A percentile compares a stretch with the other conserved stretches of the same genome.
Evolutionary conservation across 2,329 filamentous ascomycete genomes (phyloP).

Genomic region (Xylariaceae sp.): DNA sequence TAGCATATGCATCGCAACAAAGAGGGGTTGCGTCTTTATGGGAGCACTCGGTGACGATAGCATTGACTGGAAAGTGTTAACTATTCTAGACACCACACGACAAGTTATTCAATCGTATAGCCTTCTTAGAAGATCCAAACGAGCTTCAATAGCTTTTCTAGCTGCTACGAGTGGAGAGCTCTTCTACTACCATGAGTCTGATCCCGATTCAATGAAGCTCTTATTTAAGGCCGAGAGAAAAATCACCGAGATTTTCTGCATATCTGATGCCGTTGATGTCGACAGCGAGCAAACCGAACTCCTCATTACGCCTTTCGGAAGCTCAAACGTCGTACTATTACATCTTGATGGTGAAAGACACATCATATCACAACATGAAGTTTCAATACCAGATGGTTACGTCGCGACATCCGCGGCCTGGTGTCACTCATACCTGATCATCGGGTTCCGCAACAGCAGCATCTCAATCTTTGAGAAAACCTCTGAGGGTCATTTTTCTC

Average conservation of each 20-base stretch:
- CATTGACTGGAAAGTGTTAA: slow-evolving; percentile 42
- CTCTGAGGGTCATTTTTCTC: slow-evolving; percentile 26
- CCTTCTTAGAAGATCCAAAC: slow-evolving; percentile 39
- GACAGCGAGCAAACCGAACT: slow-evolving; percentile 27
- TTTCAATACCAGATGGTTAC: slow-evolving; percentile 46
- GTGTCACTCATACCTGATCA: slow-evolving; percentile 40
- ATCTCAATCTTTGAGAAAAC: slow-evolving; percentile 36
- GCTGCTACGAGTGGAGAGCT: slow-evolving; percentile 48
- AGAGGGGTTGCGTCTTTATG: slow-evolving; percentile 55
- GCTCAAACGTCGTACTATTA: slow-evolving; percentile 41
- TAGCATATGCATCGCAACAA: slow-evolving; percentile 54
- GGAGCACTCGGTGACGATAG: slow-evolving; percentile 34
- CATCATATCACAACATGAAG: slow-evolving; percentile 27
- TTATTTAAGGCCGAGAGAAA: slow-evolving; percentile 43
- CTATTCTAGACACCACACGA: slow-evolving; percentile 31
- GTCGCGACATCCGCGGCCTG: slow-evolving; percentile 45
- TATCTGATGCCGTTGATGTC: slow-evolving; percentile 24
- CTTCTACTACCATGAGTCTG: slow-evolving; percentile 38
- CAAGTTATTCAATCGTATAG: slow-evolving; percentile 45
- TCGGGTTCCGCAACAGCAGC: slow-evolving; percentile 53
- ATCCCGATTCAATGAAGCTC: slow-evolving; percentile 26
- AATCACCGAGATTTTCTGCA: slow-evolving; percentile 47
- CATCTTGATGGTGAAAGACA: slow-evolving; percentile 33
- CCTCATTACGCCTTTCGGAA: slow-evolving; percentile 45
- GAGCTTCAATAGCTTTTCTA: slow-evolving; percentile 39